Conservation (phyloP, 2,329 filamentous ascomycete genomes). For the Colletotrichum scovillei region DNA sequence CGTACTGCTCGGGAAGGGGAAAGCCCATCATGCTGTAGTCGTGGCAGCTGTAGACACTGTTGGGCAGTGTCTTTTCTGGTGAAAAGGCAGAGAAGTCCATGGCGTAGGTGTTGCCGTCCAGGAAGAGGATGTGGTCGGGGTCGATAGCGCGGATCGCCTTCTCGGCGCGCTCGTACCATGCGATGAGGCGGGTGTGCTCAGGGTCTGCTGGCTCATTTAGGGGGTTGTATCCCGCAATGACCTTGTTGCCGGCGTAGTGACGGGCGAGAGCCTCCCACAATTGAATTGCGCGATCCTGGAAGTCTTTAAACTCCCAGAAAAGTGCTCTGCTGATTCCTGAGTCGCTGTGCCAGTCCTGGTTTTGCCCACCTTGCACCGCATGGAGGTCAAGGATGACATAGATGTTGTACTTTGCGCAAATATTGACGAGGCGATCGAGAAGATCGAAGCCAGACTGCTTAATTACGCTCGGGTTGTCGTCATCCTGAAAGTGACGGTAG, state of each 20-base stretch:
- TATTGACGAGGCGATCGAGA: slow-evolving; percentile 59
- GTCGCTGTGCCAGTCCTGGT: slow-evolving; percentile 60
- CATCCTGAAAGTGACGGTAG: slow-evolving; percentile 67
- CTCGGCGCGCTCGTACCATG: slow-evolving; percentile 50
- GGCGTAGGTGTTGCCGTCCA: slow-evolving; percentile 59
- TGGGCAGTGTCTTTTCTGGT: slow-evolving; percentile 54
- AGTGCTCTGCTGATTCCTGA: slow-evolving; percentile 49
- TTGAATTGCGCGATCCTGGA: slow-evolving; percentile 57
- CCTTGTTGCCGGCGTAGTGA: slow-evolving; percentile 55
- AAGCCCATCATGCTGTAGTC: slow-evolving; percentile 66
- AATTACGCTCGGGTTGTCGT: slow-evolving; percentile 59
- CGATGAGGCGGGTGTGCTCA: slow-evolving; percentile 45
- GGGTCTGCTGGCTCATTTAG: slow-evolving; percentile 39
- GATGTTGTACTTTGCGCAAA: slow-evolving; percentile 55
- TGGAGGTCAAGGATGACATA: slow-evolving; percentile 59
- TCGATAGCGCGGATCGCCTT: slow-evolving; percentile 48
- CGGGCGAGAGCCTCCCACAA: slow-evolving; percentile 55
- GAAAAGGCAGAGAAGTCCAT: slow-evolving; percentile 59
- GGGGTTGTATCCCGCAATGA: slow-evolving; percentile 54
- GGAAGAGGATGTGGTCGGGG: slow-evolving; percentile 56
- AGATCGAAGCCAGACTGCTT: slow-evolving; percentile 60
- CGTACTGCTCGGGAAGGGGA: slow-evolving; percentile 52
- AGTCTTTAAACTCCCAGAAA: slow-evolving; percentile 60
- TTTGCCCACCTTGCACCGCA: slow-evolving; percentile 56
- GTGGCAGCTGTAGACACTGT: slow-evolving; percentile 63